Evolutionary conservation across 805 yeast genomes (phyloP).

Genomic region (Monosporozyma servazzii): DNA sequence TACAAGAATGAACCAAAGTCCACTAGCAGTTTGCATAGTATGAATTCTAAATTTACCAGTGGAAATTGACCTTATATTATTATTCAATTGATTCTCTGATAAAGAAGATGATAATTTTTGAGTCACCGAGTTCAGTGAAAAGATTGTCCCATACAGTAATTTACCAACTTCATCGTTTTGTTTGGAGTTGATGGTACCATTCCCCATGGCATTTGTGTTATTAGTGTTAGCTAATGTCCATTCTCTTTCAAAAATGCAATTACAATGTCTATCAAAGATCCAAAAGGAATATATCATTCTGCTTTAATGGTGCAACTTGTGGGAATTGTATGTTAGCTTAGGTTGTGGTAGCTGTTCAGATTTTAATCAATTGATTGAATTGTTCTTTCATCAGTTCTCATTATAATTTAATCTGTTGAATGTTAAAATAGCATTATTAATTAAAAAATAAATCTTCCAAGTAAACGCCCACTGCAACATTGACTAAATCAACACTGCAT

Average conservation of each 20-base stretch:
- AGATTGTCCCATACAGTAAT: conserved; percentile 75
- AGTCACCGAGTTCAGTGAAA: conserved; percentile 69
- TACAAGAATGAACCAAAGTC: conserved; percentile 63
- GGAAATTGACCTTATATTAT: conserved; percentile 34
- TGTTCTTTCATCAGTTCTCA: no score
- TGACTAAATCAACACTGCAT: no score
- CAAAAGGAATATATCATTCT: conserved; percentile 62
- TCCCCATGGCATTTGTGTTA: neutral
- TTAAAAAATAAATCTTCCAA: no score
- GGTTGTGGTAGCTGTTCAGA: conserved; percentile 31
- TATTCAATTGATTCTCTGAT: conserved; percentile 25
- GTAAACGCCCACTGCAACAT: no score
- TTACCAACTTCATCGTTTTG: conserved; percentile 66
- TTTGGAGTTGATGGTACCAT: conserved; percentile 39
- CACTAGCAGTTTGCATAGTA: conserved; percentile 69
- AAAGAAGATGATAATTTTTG: conserved; percentile 34
- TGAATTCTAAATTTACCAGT: conserved; percentile 76
- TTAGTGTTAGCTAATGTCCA: conserved; percentile 38
- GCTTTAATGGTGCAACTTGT: neutral
- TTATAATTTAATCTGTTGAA: no score
- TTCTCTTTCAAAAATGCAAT: conserved; percentile 75
- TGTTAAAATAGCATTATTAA: no score
- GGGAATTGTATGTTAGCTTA: neutral
- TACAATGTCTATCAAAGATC: conserved; percentile 88
- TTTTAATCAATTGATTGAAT: neutral